These are phyloP conservation scores for Buddleja alternifolia DNA, from an alignment of 257 asterid genomes.

Conservation along the genomic window DNA sequence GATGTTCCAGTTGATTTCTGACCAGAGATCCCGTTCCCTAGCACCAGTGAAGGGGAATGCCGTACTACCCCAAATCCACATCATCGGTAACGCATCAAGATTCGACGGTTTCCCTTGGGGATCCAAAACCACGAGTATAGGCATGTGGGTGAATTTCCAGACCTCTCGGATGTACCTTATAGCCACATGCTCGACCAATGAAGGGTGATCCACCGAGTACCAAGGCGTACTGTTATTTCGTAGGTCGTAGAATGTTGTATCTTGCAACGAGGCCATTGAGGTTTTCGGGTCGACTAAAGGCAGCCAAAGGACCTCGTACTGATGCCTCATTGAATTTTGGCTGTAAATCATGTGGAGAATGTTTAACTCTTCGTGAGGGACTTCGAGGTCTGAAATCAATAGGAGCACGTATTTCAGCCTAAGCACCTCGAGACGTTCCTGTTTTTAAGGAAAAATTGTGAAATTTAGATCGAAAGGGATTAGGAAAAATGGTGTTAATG, in stretches of 20 bases:
- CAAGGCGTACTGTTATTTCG: constrained; percentile 76
- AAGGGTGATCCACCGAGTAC: constrained; percentile 78
- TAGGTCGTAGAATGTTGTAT: constrained; percentile 41
- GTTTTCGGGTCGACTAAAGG: constrained; percentile 54
- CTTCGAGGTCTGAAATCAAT: constrained; percentile 68
- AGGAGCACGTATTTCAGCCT: constrained; percentile 72
- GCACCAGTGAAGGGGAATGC: constrained; percentile 80
- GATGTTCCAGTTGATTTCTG: constrained; percentile 64
- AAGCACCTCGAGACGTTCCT: constrained; percentile 66
- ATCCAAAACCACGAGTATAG: constrained; percentile 78
- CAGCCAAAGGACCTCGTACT: constrained; percentile 87
- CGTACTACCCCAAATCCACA: constrained; percentile 90
- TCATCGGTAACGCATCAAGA: constrained; percentile 77
- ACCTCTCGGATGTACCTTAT: constrained; percentile 56
- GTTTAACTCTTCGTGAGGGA: constrained; percentile 69
- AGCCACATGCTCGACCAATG: constrained; percentile 60
- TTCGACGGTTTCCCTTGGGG: constrained; percentile 78
- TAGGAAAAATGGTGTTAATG: too few relatives aligned
- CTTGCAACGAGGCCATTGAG: constrained; percentile 31
- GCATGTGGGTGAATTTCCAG: constrained; percentile 66
- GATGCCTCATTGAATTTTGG: constrained; percentile 52
- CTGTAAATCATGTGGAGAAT: constrained; percentile 74
- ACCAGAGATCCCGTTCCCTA: constrained; percentile 73
- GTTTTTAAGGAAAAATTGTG: constrained; percentile 18
- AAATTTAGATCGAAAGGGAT: background rate